Evolutionary conservation across 345 rosid genomes (phyloP), one percentile per base, ranked within the genome.

Genomic region (Rhodamnia argentea): DNA sequence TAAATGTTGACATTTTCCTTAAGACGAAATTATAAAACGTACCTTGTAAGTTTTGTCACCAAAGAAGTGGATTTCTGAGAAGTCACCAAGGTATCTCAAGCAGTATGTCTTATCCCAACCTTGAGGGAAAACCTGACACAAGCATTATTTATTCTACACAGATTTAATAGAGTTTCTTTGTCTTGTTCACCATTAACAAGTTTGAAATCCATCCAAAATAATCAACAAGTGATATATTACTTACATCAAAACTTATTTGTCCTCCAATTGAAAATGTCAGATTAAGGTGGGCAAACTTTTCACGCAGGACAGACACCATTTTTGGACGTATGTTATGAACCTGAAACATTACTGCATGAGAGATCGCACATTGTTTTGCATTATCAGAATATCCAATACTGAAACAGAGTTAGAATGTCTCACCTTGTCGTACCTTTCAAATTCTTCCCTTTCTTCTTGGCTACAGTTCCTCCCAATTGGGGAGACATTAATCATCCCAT

Each of bases 91-190:
- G 90, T 92, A 97, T 83, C 91, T 94, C 94, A 97, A 90, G 92
- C 99, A 96, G 89, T 96, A 97, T 78, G 99, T 97, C 93, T 97
- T 97, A 90, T 97, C 99, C 99, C 99, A 97, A 84, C 99, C 99
- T 86, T 87, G 92, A 81, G 99, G 99, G 88, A 97, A 97, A 86
- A 94, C 98, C 99, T 97, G 89, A 76, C 22, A 75, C 83, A 84
- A 37, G 81, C n/a, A 85, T 82, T 86, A 86, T 50, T 58, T 70
- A 70, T 20, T 20, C 78, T 24, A 86, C 40, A 56, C 27, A 56
- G 58, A 83, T 75, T 54, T 50, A 85, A 59, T 13, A 53, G 62
- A 56, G 37, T 70, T 8, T 8, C 42, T 18, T 40, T 37, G 29
- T 37, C 52, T 4, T 74, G 52, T 23, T 59, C 47, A 27, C 44